Evolutionary conservation across 2,329 filamentous ascomycete genomes (phyloP).

Genomic region (Stagonosporopsis rhizophila): DNA sequence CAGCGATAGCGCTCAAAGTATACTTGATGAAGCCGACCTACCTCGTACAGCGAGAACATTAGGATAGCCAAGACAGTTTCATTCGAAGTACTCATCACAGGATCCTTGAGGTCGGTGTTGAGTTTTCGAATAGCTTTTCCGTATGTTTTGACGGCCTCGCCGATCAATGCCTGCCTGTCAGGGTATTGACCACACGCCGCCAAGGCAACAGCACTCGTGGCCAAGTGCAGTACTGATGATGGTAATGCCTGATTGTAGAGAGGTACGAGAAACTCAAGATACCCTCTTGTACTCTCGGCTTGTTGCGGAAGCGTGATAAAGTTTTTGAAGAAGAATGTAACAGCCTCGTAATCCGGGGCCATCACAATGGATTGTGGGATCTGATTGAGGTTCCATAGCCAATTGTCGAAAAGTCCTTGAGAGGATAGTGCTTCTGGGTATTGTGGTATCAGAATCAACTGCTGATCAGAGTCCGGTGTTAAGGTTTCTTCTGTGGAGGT

Average conservation of each 20-base stretch:
- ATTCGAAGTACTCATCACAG: conserved; percentile 44
- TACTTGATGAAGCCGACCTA: conserved; percentile 28
- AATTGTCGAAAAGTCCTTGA: conserved; percentile 35
- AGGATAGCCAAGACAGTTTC: conserved; percentile 50
- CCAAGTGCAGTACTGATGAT: conserved; percentile 50
- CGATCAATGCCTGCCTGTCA: conserved; percentile 40
- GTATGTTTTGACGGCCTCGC: conserved; percentile 46
- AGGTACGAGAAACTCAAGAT: conserved; percentile 48
- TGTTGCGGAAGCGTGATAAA: conserved; percentile 49
- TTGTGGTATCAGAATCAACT: conserved; percentile 33
- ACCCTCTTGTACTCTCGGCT: conserved; percentile 49
- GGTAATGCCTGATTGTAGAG: conserved; percentile 46
- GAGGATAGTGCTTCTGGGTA: conserved; percentile 14
- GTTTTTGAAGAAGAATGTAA: conserved; percentile 53
- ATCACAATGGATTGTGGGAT: conserved; percentile 38
- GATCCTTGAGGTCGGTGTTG: conserved; percentile 47
- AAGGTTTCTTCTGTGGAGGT: not conserved
- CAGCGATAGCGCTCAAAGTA: not conserved
- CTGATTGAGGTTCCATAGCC: conserved; percentile 41
- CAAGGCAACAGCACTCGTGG: conserved; percentile 50
- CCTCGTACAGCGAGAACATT: conserved; percentile 53
- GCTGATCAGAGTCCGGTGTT: conserved; percentile 16
- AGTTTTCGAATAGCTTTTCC: conserved; percentile 49
- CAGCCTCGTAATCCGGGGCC: conserved; percentile 47
- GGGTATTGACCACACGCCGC: conserved; percentile 50